Evolutionary conservation across 352 stramenopile genomes (phyloP).

Genomic region (Pythium guiyangense): DNA sequence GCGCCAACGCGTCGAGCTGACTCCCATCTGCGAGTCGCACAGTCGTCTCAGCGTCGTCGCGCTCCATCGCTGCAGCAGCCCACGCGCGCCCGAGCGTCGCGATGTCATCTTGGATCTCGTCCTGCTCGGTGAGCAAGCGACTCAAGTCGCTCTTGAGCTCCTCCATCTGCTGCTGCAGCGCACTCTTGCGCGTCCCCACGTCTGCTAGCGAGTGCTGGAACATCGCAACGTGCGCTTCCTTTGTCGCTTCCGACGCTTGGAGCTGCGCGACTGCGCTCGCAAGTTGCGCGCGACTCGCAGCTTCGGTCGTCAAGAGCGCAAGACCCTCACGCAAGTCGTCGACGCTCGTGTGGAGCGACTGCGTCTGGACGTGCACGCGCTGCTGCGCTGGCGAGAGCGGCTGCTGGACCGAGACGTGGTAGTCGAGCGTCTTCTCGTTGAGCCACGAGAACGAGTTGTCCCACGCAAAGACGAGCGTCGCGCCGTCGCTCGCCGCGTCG

Average conservation of each 20-base stretch:
- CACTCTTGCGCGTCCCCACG: slow-evolving; percentile 30
- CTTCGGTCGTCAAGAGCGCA: slow-evolving; percentile 30
- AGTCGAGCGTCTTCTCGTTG: slow-evolving; percentile 82
- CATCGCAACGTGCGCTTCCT: slow-evolving; percentile 26
- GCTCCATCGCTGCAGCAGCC: slow-evolving; percentile 31
- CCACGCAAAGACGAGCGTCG: slow-evolving; percentile 65
- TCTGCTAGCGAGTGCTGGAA: slow-evolving; percentile 25
- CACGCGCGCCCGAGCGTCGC: slow-evolving; percentile 27
- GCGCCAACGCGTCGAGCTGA: slow-evolving; percentile 18
- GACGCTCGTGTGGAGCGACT: slow-evolving; percentile 15
- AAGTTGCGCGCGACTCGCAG: slow-evolving; percentile 28
- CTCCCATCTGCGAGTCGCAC: slow-evolving; percentile 46
- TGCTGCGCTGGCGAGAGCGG: slow-evolving; percentile 37
- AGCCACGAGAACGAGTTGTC: slow-evolving; percentile 85
- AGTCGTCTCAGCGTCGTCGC: slow-evolving; percentile 72
- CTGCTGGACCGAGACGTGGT: slow-evolving; percentile 74
- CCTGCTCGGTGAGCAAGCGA: slow-evolving; percentile 34
- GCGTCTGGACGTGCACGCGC: slow-evolving; percentile 27
- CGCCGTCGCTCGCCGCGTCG: slow-evolving; percentile 19
- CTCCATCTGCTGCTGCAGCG: slow-evolving; percentile 59
- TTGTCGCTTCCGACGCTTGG: slow-evolving; percentile 25
- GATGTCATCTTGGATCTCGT: slow-evolving; percentile 45
- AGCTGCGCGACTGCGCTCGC: slow-evolving; percentile 29
- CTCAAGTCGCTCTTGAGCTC: slow-evolving; percentile 37
- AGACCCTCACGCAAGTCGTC: slow-evolving; percentile 28